Base-by-base conservation (phyloP, 2,329 filamentous ascomycete genomes). In the Diaporthe citri region DNA sequence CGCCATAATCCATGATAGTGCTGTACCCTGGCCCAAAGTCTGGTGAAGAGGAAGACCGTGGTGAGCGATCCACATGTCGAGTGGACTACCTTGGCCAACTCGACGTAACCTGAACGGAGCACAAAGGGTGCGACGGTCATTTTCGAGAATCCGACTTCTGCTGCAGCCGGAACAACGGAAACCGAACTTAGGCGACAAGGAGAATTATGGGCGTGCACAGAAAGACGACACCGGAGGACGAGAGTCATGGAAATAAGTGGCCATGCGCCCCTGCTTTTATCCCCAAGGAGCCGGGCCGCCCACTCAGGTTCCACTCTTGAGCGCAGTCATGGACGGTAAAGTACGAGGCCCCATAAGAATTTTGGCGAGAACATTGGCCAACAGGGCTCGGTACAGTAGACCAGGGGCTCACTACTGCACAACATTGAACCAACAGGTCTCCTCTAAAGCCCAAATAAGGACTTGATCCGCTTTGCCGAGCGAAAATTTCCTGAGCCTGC, bases 1-100 rank as follows among this genome's bases (percentile, higher is more conserved):
- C 72, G 48, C 72, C 72, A 74, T 15, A 74, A 22, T 12, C 72
- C 72, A 28, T 34, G n/a, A n/a, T 71, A 62, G 9, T 71, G 36
- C 10, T 43, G 56, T 10, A 20, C 36, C 43, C 62, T 59, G 3
- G 72, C 64, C 72, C 72, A 74, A 20, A 74, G 31, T 52, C 72
- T 46, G 1, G 72, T 70, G 43, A 71, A 55, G 2, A 74, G 48
- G 5, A 74, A 74, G 9, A 62, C 43, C 12, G 72, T 74, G 12
- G 64, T 74, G 13, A 74, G 41, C 1, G 64, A 46, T 25, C 41
- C 72, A 52, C 51, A 71, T 1, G 34, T 34, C 31, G 72, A 74
- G 22, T 74, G 62, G 22, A 71, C 64, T 15, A 57, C n/a, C 28
- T 60, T 70, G 22, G 72, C 62, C 25, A 74, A 10, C 43, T 71